Conservation (phyloP, 805 yeast genomes). For the Candida qinlingensis region DNA sequence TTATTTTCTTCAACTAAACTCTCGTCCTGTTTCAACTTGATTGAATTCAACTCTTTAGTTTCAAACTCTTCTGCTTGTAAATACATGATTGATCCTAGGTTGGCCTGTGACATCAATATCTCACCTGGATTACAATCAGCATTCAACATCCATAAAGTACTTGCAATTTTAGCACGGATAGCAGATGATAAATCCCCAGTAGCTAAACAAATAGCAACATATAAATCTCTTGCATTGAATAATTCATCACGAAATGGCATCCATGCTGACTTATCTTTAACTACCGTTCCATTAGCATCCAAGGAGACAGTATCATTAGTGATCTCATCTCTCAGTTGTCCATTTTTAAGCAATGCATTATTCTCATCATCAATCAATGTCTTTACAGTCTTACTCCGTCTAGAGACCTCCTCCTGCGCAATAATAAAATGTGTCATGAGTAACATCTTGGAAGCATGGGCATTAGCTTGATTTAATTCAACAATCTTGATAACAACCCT, state of each 20-base stretch:
- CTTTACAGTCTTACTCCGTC: conserved; percentile 31
- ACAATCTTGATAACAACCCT: conserved; percentile 63
- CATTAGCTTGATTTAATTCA: conserved; percentile 45
- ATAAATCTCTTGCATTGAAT: conserved; percentile 70
- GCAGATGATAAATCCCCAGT: conserved; percentile 65
- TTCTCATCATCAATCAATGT: conserved; percentile 28
- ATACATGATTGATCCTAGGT: conserved; percentile 64
- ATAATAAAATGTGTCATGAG: conserved; percentile 56
- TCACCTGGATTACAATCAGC: conserved; percentile 66
- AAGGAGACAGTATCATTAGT: conserved; percentile 6
- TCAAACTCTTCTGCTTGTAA: conserved; percentile 62
- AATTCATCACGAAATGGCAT: conserved; percentile 73
- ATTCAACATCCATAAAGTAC: conserved; percentile 68
- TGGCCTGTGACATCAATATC: conserved; percentile 58
- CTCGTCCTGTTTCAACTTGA: conserved; percentile 24
- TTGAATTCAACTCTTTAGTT: conserved; percentile 34
- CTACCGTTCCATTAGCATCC: not conserved
- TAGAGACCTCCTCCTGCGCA: conserved; percentile 62
- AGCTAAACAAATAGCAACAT: conserved; percentile 64
- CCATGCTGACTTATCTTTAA: conserved; percentile 49
- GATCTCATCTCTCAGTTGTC: not conserved
- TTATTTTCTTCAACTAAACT: conserved; percentile 18
- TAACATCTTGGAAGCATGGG: conserved; percentile 48
- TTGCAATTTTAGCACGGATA: conserved; percentile 51
- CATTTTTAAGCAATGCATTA: not conserved